Conservation (phyloP, 768 basidiomycete genomes). For the Boletus tomentosulus region DNA sequence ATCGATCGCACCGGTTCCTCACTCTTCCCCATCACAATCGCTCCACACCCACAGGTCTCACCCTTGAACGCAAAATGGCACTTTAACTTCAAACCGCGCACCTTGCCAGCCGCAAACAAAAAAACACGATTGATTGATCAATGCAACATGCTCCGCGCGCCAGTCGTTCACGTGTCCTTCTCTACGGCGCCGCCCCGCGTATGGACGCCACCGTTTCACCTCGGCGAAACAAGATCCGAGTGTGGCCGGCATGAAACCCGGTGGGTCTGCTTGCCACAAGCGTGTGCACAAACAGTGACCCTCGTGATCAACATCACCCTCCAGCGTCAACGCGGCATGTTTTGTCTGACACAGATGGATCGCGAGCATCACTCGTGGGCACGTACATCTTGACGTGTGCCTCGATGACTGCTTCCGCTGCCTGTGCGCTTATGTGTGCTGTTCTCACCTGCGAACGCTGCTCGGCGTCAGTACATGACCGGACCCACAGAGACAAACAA, state of each 20-base stretch:
- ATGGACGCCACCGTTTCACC: constrained; percentile 6
- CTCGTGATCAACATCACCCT: constrained; percentile 5
- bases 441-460: constrained; percentile 31
- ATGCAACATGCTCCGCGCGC: background rate
- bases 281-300: background rate
- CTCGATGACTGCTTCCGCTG: constrained; percentile 32
- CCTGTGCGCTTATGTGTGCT: constrained; percentile 18
- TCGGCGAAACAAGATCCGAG: constrained; percentile 8
- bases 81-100: background rate
- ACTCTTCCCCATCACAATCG: background rate
- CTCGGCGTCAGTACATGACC: background rate
- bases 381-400: constrained; percentile 38
- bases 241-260: background rate
- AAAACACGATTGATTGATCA: background rate
- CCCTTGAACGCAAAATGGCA: background rate
- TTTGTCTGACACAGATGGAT: background rate
- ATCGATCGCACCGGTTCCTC: background rate
- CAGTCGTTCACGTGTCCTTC: background rate
- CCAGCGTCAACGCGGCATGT: background rate
- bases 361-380: background rate
- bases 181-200: background rate
- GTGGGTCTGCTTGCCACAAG: background rate
- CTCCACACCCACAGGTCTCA: background rate
- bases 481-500: background rate
- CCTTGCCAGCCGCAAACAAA: background rate